phyloP scores from a whole-genome alignment of 768 basidiomycete species.

The Suillus luteus region DNA sequence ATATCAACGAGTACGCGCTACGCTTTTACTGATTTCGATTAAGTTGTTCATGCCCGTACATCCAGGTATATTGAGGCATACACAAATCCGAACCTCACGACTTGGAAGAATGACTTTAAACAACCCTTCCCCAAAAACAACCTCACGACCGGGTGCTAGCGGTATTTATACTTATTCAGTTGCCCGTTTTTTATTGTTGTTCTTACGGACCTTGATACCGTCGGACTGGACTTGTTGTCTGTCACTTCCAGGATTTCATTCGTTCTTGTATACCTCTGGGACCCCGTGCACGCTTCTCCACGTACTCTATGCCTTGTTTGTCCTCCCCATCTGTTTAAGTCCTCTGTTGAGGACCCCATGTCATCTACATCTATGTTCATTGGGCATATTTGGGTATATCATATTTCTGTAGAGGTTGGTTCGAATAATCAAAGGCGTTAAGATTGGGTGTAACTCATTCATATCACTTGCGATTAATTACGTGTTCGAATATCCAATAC shows the following conservation, averaged over 20 bases:
- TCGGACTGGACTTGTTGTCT: constrained; percentile 15
- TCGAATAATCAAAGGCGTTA: constrained; percentile 3
- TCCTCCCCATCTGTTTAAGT: constrained; percentile 7
- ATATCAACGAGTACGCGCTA: constrained; percentile 70
- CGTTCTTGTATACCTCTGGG: constrained; percentile 18
- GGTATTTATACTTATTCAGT: constrained; percentile 1
- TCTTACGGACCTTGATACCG: constrained; percentile 9
- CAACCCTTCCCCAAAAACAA: constrained; percentile 72
- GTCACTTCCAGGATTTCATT: constrained; percentile 23
- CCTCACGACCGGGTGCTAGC: constrained; percentile 59
- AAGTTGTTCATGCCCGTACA: constrained; percentile 12
- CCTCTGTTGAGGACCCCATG: neutral
- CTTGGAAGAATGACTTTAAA: constrained; percentile 65
- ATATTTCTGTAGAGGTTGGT: constrained; percentile 7
- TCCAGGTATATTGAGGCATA: constrained; percentile 67
- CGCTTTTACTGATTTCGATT: neutral
- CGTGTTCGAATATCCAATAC: neutral
- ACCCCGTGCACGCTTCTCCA: constrained; percentile 5
- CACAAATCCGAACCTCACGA: constrained; percentile 77
- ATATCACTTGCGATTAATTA: neutral
- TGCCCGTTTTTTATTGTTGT: constrained; percentile 10
- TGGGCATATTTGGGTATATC: constrained; percentile 8
- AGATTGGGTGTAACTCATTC: neutral
- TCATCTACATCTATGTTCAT: constrained; percentile 17
- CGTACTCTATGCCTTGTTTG: constrained; percentile 5